These are phyloP conservation scores for Penicillium sp. DNA, from an alignment of 2,329 filamentous ascomycete species.

Conservation along the genomic window DNA sequence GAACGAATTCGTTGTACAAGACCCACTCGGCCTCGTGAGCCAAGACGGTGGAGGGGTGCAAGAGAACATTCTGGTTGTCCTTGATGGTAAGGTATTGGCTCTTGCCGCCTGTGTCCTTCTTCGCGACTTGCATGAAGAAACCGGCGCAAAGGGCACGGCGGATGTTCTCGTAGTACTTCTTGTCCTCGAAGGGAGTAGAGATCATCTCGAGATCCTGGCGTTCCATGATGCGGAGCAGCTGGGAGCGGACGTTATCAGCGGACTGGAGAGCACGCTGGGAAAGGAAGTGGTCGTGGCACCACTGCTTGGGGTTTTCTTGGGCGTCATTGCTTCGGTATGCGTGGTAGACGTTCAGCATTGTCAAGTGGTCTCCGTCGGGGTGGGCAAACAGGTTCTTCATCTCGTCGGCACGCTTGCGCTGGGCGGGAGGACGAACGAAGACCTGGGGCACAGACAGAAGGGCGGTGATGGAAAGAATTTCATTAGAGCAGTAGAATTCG, in stretches of 20 bases:
- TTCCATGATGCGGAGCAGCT: conserved; percentile 97
- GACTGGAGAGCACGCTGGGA: conserved; percentile 84
- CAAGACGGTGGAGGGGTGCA: conserved; percentile 91
- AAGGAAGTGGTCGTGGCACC: conserved; percentile 97
- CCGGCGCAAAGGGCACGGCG: conserved; percentile 86
- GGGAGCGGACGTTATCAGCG: conserved; percentile 88
- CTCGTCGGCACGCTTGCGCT: conserved; percentile 88
- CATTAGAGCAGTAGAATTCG: conserved; percentile 98
- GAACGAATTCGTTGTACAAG: conserved; percentile 95
- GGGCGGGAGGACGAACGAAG: conserved; percentile 81
- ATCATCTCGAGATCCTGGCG: conserved; percentile 80
- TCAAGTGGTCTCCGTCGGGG: conserved; percentile 90
- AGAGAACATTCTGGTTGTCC: conserved; percentile 87
- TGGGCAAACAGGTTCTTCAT: conserved; percentile 96
- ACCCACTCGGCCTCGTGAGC: conserved; percentile 93
- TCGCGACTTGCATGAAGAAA: conserved; percentile 99
- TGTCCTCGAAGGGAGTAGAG: conserved; percentile 87
- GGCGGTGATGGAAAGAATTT: conserved; percentile 92
- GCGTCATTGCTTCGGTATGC: conserved; percentile 80
- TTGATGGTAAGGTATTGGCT: conserved; percentile 87
- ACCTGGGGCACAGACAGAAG: conserved; percentile 92
- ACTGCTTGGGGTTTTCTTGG: conserved; percentile 75
- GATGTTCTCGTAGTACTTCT: conserved; percentile 98
- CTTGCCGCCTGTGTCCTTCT: conserved; percentile 85
- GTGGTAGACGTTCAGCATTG: conserved; percentile 95